Evolutionary conservation across 2,329 filamentous ascomycete species (phyloP), one percentile per base, ranked within the genome.

Genomic region (Fusarium humuli): DNA sequence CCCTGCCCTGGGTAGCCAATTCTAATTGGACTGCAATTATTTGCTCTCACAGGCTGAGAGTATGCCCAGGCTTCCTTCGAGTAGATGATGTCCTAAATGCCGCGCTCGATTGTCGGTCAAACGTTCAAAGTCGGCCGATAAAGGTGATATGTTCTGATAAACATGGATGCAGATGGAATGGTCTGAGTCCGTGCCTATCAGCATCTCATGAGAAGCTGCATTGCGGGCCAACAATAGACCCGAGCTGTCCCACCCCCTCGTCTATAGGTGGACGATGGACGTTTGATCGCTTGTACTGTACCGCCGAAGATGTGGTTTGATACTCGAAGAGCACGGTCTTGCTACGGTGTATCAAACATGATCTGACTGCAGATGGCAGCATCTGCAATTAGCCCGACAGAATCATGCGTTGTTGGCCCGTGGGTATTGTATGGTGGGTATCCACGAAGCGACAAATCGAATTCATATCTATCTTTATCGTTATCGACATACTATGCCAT

Each of bases 401-500:
- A 56, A 70, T 70, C 67, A 70, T 67, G 57, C 57, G 58, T 58
- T 61, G 57, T 58, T 57, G 37, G 53, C 45, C 45, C 41, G 32
- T 70, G 67, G 47, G 61, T 55, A 42, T 49, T 34, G 32, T 34
- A 34, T 34, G 55, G 49, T 71, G 69, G 64, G 62, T 73, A 75
- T 72, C 71, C 72, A 72, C 48, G 60, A 61, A 72, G 65, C 54
- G 58, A 72, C 64, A 69, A 71, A 67, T 75, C 71, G 62, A 34
- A 72, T 73, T 74, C 73, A 72, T 74, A 50, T 64, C 64, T 61
- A 57, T 67, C 32, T 68, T 57, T 49, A 65, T 74, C 63, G 64
- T 75, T 75, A 73, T 73, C 67, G 65, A 74, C 72, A 72, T 75
- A 66, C 60, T 62, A 75, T 73, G 57, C 58, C 62, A 68, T 70